Base-by-base conservation (phyloP, 1,284 basidiomycete species). In the Pascua sp. region DNA sequence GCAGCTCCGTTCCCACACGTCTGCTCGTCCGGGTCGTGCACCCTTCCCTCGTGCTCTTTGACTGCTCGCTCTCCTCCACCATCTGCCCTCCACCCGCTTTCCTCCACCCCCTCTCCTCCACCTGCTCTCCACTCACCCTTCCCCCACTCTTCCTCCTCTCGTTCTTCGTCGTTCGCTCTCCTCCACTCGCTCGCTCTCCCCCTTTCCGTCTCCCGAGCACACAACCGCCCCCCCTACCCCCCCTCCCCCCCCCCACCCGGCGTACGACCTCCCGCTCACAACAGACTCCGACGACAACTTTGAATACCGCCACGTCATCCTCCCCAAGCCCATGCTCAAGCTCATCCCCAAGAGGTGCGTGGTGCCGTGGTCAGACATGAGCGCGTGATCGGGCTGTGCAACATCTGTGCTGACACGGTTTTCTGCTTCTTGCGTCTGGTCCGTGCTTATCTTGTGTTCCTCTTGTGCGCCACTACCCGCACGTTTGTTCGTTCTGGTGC, bases 311-410 rank as follows among this genome's bases (percentile, higher is more conserved):
- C 91, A 94, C 77, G 91, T 95, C 64, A 92, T 91, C 64, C 80
- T 94, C 38, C 91, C 91, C 13, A 93, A 92, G 72, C 89, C 88
- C 54, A 85, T 94, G 66, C 81, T 88, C 72, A 90, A 91, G 78
- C 81, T 91, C 78, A 83, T 93, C 48, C 90, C 91, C n/a, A 91
- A 91, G 76, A 79, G 83, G 57, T 87, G 46, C 83, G 77, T 90
- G 86, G 51, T 61, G 39, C 47, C 42, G 42, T 45, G 55, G 17
- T 5, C 13, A 4, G 32, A 18, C 16, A 40, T 18, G 44, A 32
- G 24, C 24, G 24, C 24, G 7, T 32, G 24, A 7, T 7, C 24
- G 24, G 3, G 24, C 24, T 32, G 24, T 32, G 24, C 24, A 7
- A 32, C 60, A 52, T 13, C 36, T 32, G 39, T 18, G 11, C 41